Evolutionary conservation across 805 yeast species (phyloP), one percentile per base, ranked within the genome.

Genomic region (Candida vaughaniae): DNA sequence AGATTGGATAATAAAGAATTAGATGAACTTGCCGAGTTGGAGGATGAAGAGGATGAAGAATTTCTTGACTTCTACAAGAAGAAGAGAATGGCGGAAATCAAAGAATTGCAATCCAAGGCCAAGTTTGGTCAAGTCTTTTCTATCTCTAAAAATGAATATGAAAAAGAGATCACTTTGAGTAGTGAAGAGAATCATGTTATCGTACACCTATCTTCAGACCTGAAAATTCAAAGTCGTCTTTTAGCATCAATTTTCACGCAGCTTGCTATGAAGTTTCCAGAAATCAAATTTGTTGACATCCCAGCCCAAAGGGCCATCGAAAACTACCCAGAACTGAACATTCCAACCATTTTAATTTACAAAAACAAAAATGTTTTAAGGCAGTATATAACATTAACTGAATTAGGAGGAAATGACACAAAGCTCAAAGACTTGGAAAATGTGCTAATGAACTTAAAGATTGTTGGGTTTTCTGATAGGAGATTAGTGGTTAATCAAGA

Each of bases 21-120:
- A 17, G 87, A 84, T 25, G 97, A 89, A 55, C 68, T 93, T 32
- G 95, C 85, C 38, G 96, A 74, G 43, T 62, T 90, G 29, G 97
- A 91, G 57, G 96, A 83, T 49, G 95, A 88, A 28, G 97, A 91
- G 52, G 95, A 87, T 48, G 97, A 89, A 48, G 97, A 87, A 6
- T 91, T 91, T 51, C 63, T 93, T 42, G 80, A 85, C 42, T 65
- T 68, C 45, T 93, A 93, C 60, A 82, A 88, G 47, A 75, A 73
- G 45, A 83, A 85, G 55, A 71, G 98, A 45, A 64, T 91, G 56
- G 74, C 71, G n/a, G 95, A 91, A 56, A 62, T 93, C 44, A 69
- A 77, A 47, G 71, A 75, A 47, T 58, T 85, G 50, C 77, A 75
- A 29, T 65, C 75, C 22, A 68, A 78, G 36, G 73, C 74, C 49